A percentile compares a stretch with the other conserved stretches of the same genome.
Evolutionary conservation across 768 basidiomycete genomes (phyloP).

Genomic region (Tricholoma flavovirens): DNA sequence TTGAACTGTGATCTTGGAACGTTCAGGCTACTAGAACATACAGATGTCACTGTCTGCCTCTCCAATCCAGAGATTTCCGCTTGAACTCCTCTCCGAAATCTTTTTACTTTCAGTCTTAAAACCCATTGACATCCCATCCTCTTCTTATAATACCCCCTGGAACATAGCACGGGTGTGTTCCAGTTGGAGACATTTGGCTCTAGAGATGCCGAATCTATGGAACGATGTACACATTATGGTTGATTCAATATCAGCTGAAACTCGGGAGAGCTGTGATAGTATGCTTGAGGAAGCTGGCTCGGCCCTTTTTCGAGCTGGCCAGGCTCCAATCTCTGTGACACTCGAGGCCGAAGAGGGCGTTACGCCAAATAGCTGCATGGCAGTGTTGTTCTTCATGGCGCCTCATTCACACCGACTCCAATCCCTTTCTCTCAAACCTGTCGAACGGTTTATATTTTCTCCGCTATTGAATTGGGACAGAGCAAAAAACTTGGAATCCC

Average conservation of each 20-base stretch:
- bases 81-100: background rate
- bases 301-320: background rate
- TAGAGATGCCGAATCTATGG: background rate
- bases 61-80: background rate
- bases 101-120: background rate
- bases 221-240: background rate
- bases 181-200: background rate
- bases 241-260: background rate
- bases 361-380: background rate
- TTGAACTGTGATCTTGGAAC: no score
- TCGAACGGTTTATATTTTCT: background rate
- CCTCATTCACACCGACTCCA: background rate
- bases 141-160: background rate
- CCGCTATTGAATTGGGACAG: background rate
- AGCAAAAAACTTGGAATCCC: background rate
- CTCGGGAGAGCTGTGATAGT: background rate
- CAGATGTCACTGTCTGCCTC: no score
- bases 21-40: no score
- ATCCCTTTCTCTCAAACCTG: background rate
- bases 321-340: background rate
- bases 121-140: background rate
- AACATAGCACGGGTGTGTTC: background rate
- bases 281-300: background rate
- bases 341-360: background rate
- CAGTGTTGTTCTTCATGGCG: background rate